These are phyloP conservation scores for Arctium lappa DNA, from an alignment of 129 eudicot species.

Conservation along the genomic window DNA sequence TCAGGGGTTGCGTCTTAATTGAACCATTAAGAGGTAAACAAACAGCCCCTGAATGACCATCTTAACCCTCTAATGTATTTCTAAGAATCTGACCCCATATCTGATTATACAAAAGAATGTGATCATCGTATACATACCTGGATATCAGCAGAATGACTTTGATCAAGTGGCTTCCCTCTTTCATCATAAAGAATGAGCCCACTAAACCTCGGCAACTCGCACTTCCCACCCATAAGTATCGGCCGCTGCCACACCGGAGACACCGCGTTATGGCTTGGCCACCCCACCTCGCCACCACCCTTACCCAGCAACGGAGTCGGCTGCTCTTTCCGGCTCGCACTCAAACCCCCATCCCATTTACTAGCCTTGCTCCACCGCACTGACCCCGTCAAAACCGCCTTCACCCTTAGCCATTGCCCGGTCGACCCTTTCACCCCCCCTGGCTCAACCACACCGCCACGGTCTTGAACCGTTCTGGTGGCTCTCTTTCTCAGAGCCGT, in stretches of 20 bases:
- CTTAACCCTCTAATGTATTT: too few species aligned
- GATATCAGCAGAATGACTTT: conserved; percentile 16
- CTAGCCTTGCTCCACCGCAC: conserved; percentile 68
- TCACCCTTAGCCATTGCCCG: conserved; percentile 29
- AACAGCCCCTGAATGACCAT: too few species aligned
- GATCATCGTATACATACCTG: conserved; percentile 23
- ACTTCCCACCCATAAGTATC: conserved; percentile 85
- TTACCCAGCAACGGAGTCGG: conserved; percentile 49
- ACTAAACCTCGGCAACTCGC: conserved; percentile 85
- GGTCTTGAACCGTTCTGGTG: conserved; percentile 21
- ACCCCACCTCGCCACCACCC: conserved; percentile 32
- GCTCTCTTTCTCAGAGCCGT: conserved; percentile 26
- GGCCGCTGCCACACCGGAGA: conserved; percentile 94
- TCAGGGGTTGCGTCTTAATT: too few species aligned
- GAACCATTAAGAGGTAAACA: too few species aligned
- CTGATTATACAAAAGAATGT: not conserved
- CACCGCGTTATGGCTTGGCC: conserved; percentile 55
- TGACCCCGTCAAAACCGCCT: conserved; percentile 44
- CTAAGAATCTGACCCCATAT: not conserved
- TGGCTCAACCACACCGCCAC: conserved; percentile 16
- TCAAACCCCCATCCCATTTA: conserved; percentile 51
- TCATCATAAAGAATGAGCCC: conserved; percentile 84
- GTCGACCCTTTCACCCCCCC: conserved; percentile 3
- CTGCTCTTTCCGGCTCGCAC: conserved; percentile 43
- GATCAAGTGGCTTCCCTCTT: conserved; percentile 61